These are phyloP conservation scores for Backusella liffmaniae DNA, from an alignment of 192 early-diverging fungal species.

Conservation along the genomic window DNA sequence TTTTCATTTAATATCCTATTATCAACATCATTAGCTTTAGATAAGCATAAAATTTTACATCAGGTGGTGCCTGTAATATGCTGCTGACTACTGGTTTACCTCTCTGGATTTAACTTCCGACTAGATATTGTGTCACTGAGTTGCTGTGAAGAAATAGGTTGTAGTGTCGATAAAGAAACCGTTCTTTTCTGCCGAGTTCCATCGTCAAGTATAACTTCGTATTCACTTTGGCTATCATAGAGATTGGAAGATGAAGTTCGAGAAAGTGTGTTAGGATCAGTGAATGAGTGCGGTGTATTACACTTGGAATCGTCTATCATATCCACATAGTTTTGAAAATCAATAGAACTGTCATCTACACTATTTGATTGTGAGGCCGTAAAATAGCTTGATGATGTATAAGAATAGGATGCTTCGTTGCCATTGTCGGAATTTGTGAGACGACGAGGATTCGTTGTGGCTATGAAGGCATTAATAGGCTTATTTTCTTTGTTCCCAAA, in stretches of 20 bases:
- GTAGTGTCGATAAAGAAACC: conserved; percentile 33
- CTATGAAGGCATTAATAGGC: neutral
- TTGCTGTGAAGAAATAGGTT: neutral
- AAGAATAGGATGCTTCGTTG: neutral
- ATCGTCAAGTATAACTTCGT: conserved; percentile 10
- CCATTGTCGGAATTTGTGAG: neutral
- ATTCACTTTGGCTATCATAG: neutral
- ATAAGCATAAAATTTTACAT: neutral
- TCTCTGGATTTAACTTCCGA: neutral
- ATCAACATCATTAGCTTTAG: neutral
- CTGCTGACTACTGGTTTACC: neutral
- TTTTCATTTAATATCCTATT: neutral
- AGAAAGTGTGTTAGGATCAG: neutral
- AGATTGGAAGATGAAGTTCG: neutral
- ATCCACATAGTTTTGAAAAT: neutral
- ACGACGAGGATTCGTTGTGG: neutral
- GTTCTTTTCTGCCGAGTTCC: conserved; percentile 30
- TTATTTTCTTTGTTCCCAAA: neutral
- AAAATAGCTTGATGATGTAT: neutral
- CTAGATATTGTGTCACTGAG: neutral
- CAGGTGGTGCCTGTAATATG: neutral
- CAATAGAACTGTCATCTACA: neutral
- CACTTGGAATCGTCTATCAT: neutral
- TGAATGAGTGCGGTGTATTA: neutral
- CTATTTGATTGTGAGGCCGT: neutral